Conservation (phyloP, 2,329 filamentous ascomycete species). For the Colletotrichum godetiae region DNA sequence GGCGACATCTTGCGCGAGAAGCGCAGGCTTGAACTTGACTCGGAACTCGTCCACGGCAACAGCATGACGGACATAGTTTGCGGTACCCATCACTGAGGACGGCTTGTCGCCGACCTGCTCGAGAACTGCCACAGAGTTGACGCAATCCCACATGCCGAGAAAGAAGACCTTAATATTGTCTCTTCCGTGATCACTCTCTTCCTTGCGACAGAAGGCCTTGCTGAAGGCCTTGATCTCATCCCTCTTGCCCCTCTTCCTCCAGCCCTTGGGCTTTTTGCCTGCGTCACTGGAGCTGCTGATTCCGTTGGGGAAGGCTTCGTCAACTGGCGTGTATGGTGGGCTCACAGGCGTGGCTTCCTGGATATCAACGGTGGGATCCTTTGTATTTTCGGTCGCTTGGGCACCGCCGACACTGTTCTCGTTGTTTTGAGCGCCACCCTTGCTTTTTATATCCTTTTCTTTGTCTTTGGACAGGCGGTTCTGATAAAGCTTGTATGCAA, state of each 20-base stretch:
- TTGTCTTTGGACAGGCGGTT: slow-evolving; percentile 41
- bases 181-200: slow-evolving; percentile 33
- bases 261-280: not conserved
- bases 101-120: slow-evolving; percentile 50
- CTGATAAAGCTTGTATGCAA: slow-evolving; percentile 53
- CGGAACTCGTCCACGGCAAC: slow-evolving; percentile 64
- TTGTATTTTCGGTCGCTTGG: not conserved
- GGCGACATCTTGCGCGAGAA: slow-evolving; percentile 52
- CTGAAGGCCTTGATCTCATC: slow-evolving; percentile 56
- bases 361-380: not conserved
- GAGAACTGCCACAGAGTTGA: slow-evolving; percentile 59
- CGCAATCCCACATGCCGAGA: slow-evolving; percentile 65
- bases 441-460: slow-evolving; percentile 42
- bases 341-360: not conserved
- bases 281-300: slow-evolving; percentile 22
- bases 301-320: not conserved
- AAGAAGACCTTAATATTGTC: slow-evolving; percentile 60
- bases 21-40: slow-evolving; percentile 64
- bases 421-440: slow-evolving; percentile 4
- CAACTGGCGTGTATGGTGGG: not conserved
- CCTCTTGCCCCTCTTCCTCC: not conserved
- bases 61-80: slow-evolving; percentile 60
- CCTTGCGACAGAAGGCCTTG: slow-evolving; percentile 58
- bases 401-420: not conserved
- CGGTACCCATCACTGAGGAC: slow-evolving; percentile 51